phyloP scores from a whole-genome alignment of 2,329 filamentous ascomycete genomes.

The Colletotrichum sp. region DNA sequence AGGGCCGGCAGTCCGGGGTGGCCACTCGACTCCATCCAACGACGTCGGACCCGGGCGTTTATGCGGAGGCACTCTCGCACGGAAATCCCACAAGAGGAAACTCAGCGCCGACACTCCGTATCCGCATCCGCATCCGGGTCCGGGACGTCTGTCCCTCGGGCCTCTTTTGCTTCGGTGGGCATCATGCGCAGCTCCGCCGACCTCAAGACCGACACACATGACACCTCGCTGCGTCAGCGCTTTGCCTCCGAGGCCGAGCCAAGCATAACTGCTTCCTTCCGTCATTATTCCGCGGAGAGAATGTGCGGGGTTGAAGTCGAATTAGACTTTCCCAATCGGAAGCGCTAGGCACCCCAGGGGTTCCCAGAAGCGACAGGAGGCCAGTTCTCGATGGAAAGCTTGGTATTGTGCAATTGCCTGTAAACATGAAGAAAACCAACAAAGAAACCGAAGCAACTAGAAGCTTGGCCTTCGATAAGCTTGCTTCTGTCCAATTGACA shows the following conservation, averaged over 20 bases:
- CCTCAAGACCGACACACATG: neutral
- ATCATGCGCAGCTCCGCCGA: neutral
- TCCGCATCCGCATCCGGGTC: constrained; percentile 13
- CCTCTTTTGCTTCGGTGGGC: neutral
- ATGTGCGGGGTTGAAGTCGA: neutral
- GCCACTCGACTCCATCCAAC: neutral
- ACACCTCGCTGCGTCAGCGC: neutral
- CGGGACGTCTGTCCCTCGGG: neutral
- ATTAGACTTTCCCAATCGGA: neutral
- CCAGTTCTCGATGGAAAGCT: neutral
- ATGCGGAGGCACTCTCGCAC: neutral
- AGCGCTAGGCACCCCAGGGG: neutral
- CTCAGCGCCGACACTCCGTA: neutral
- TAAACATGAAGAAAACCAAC: neutral
- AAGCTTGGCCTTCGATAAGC: neutral
- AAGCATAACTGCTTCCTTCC: neutral
- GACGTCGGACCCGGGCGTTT: neutral
- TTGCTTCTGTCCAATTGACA: neutral
- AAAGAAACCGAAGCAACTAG: neutral
- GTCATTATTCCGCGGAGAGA: neutral
- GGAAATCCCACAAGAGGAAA: neutral
- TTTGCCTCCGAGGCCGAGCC: neutral
- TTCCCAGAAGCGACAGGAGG: neutral
- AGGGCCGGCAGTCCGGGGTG: neutral
- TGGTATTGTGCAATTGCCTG: neutral